phyloP scores from a whole-genome alignment of 2,329 filamentous ascomycete genomes.

The Clonostachys rhizophaga region DNA sequence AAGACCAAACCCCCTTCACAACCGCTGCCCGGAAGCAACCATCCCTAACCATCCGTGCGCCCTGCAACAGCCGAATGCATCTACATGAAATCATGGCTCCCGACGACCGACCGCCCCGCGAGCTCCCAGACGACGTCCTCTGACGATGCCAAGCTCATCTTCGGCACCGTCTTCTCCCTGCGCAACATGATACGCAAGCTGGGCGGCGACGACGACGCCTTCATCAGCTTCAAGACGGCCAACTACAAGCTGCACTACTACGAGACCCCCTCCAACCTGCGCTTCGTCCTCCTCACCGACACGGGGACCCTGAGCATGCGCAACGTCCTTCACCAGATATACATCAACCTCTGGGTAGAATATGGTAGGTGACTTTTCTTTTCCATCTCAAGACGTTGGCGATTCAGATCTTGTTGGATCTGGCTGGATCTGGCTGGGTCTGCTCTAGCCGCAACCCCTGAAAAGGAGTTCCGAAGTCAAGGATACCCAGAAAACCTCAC shows the following conservation, averaged over 20 bases:
- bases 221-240: constrained; percentile 87
- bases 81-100: constrained; percentile 84
- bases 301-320: constrained; percentile 84
- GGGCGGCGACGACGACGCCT: constrained; percentile 89
- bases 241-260: constrained; percentile 99
- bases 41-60: too few relatives aligned
- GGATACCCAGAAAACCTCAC: too few relatives aligned
- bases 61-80: constrained; percentile 79
- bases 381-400: background rate
- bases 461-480: too few relatives aligned
- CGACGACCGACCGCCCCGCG: constrained; percentile 39
- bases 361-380: constrained; percentile 57
- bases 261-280: constrained; percentile 92
- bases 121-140: constrained; percentile 30
- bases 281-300: constrained; percentile 96
- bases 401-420: background rate
- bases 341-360: constrained; percentile 96
- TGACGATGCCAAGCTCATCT: constrained; percentile 95
- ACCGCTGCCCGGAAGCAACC: too few relatives aligned
- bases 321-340: constrained; percentile 94
- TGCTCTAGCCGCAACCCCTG: too few relatives aligned
- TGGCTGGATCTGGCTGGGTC: too few relatives aligned
- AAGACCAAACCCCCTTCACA: constrained; percentile 21
- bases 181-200: constrained; percentile 96
- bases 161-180: constrained; percentile 92